phyloP scores from a whole-genome alignment of 768 basidiomycete species.

The Suillus subaureus region DNA sequence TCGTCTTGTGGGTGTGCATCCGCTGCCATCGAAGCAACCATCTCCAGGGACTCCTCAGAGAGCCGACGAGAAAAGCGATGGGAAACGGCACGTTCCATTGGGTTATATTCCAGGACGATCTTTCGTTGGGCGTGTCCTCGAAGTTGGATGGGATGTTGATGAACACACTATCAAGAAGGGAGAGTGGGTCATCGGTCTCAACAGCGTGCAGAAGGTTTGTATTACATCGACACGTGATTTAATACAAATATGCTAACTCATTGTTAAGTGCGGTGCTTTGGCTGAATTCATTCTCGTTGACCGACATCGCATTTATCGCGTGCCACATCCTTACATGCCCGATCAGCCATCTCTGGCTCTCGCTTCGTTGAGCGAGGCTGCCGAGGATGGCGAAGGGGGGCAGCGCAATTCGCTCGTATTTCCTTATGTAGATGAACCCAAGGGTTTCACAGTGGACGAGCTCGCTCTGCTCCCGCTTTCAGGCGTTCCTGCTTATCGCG shows the following conservation, averaged over 20 bases:
- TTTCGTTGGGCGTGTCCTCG: slow-evolving; percentile 82
- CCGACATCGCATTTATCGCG: slow-evolving; percentile 71
- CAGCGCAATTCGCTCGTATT: slow-evolving; percentile 15
- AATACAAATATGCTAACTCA: slow-evolving; percentile 17
- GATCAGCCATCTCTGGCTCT: slow-evolving; percentile 22
- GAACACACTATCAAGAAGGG: slow-evolving; percentile 60
- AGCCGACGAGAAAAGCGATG: slow-evolving; percentile 21
- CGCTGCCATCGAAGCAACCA: slow-evolving; percentile 13
- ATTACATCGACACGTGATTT: slow-evolving; percentile 13
- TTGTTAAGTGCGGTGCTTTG: slow-evolving; percentile 73
- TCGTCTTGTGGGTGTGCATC: slow-evolving; percentile 56
- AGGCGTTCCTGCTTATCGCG: slow-evolving; percentile 82
- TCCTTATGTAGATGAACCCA: slow-evolving; percentile 13
- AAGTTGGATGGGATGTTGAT: slow-evolving; percentile 73
- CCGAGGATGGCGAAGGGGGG: slow-evolving; percentile 12
- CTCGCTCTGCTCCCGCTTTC: slow-evolving; percentile 79
- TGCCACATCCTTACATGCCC: slow-evolving; percentile 61
- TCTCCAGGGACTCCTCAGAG: slow-evolving; percentile 25
- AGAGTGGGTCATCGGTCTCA: slow-evolving; percentile 85
- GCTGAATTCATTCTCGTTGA: slow-evolving; percentile 89
- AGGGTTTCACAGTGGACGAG: slow-evolving; percentile 59
- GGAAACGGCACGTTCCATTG: slow-evolving; percentile 34
- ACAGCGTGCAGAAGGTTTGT: slow-evolving; percentile 79
- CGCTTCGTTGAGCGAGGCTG: slow-evolving; percentile 13
- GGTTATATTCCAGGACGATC: slow-evolving; percentile 88